Conservation (phyloP, 257 asterid genomes). For the Handroanthus guayacan region DNA sequence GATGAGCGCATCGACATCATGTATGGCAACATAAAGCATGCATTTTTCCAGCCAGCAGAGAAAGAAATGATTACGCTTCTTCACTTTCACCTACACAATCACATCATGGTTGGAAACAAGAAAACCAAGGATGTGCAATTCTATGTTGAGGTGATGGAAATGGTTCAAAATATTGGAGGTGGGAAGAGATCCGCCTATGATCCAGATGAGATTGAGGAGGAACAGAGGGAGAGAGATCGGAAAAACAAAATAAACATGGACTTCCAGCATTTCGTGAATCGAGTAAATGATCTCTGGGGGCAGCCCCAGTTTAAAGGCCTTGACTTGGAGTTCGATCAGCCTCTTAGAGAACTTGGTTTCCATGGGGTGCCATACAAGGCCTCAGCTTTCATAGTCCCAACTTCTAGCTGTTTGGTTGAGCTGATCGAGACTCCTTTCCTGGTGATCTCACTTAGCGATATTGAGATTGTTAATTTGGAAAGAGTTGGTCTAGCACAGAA, state of each 20-base stretch:
- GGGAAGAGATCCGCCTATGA: conserved; percentile 69
- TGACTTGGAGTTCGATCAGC: conserved; percentile 70
- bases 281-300: conserved; percentile 64
- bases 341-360: conserved; percentile 66
- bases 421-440: conserved; percentile 62
- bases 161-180: conserved; percentile 65
- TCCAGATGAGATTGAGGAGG: conserved; percentile 81
- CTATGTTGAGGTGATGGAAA: conserved; percentile 71
- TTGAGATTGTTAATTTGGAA: conserved; percentile 67
- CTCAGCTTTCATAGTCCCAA: conserved; percentile 62
- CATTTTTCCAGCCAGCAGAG: conserved; percentile 74
- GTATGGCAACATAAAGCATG: conserved; percentile 63
- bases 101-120: conserved; percentile 71
- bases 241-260: conserved; percentile 65
- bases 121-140: conserved; percentile 70
- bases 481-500: conserved; percentile 76
- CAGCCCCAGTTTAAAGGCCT: conserved; percentile 53
- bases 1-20: conserved; percentile 65
- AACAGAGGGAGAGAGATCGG: conserved; percentile 64
- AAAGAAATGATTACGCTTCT: conserved; percentile 70
- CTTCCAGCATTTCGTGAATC: conserved; percentile 59
- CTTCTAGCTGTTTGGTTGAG: conserved; percentile 65
- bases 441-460: conserved; percentile 57
- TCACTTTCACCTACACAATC: conserved; percentile 69
- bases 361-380: conserved; percentile 66